A percentile compares a stretch with the other conserved stretches of the same genome.
These are phyloP conservation scores for Penicillium sp. DNA, from an alignment of 2,329 filamentous ascomycete genomes.

Conservation along the genomic window DNA sequence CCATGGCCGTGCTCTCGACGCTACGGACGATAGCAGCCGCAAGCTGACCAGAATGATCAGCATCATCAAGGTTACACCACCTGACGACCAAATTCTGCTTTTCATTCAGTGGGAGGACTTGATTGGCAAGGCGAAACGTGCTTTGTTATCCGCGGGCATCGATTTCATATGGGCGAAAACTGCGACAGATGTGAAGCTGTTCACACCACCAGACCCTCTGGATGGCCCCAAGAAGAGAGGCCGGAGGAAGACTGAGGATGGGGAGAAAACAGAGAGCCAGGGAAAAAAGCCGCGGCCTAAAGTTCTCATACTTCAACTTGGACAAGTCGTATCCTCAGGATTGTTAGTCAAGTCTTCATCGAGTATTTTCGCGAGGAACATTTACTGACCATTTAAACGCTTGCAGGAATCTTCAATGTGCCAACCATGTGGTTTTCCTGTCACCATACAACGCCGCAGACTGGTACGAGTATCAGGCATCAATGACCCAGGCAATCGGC, in stretches of 20 bases:
- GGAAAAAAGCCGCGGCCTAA: conserved; percentile 26
- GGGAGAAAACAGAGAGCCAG: neutral
- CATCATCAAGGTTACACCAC: conserved; percentile 43
- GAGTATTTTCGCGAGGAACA: neutral
- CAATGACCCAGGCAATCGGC: conserved; percentile 64
- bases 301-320: conserved; percentile 58
- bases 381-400: conserved; percentile 11
- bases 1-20: neutral
- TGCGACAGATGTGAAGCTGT: conserved; percentile 6
- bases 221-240: conserved; percentile 31
- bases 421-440: conserved; percentile 65
- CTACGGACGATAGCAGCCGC: conserved; percentile 33
- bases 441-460: conserved; percentile 53
- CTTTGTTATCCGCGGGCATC: conserved; percentile 29
- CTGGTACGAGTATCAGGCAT: conserved; percentile 55
- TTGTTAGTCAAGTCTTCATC: conserved; percentile 46
- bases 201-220: conserved; percentile 16
- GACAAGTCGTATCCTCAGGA: conserved; percentile 59
- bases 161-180: conserved; percentile 38
- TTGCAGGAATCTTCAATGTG: conserved; percentile 58
- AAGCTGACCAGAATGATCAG: conserved; percentile 50
- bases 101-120: conserved; percentile 56
- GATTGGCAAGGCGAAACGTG: conserved; percentile 36
- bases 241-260: neutral
- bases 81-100: conserved; percentile 53